Base-by-base conservation (phyloP, 805 yeast species). In the Saturnispora gosingensis region DNA sequence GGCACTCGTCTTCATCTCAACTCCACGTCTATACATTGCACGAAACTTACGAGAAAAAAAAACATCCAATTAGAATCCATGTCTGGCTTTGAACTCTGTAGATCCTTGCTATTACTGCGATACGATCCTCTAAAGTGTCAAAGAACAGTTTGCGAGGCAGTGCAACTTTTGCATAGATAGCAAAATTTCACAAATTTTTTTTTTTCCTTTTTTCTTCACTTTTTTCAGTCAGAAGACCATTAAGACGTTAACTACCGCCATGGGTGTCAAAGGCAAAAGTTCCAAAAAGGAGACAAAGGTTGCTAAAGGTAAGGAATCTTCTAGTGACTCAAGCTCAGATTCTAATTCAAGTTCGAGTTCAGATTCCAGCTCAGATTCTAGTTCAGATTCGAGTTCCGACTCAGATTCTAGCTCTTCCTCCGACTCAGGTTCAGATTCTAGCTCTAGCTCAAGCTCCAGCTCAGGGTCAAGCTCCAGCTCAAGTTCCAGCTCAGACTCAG, bases 271-370 rank as follows among this genome's bases (percentile, higher is more conserved):
- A 55, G 51, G 56, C 53, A 46, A 56, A 48, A 48, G 22, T 32
- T 36, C 38, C 16, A 56, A 49, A 60, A 75, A 71, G 49, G 55
- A 48, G 7, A 25, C n/a, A 9, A 48, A 43, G 43, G 38, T n/a
- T 15, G 18, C 18, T 5, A 46, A 48, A 13, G 15, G 13, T 10
- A 51, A 47, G 27, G 57, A 63, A 42, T 11, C 8, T 32, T 43
- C 51, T 6, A 36, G 40, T n/a, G 35, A 28, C 55, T 57, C 69
- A 43, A 68, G 70, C 55, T 65, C 70, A 49, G 53, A 46, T 47
- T 51, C 56, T 35, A 55, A 55, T 24, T 54, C 39, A 18, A 54
- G 43, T 15, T 53, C 48, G 11, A 44, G 50, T 45, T 52, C 55
- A 45, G 52, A 49, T 43, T 53, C 54, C 42, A 42, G 34, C 27